phyloP scores from a whole-genome alignment of 306 rosid genomes.

The Biancaea sappan region DNA sequence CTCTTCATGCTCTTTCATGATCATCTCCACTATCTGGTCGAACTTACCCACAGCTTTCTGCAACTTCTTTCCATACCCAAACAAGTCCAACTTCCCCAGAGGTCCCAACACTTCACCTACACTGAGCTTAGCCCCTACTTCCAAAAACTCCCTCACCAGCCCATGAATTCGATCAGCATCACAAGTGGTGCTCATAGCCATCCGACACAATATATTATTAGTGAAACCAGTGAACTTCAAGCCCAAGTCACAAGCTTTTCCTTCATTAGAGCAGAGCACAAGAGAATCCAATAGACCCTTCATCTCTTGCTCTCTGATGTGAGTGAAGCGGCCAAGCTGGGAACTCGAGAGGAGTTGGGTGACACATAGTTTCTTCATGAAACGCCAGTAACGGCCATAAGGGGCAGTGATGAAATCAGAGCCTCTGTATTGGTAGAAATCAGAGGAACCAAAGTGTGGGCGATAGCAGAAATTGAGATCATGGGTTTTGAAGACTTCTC shows the following conservation, averaged over 20 bases:
- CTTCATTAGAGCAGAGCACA: slow-evolving; percentile 20
- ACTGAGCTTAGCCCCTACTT: slow-evolving; percentile 56
- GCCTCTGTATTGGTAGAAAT: slow-evolving; percentile 45
- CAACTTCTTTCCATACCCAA: slow-evolving; percentile 55
- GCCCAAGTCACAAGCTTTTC: slow-evolving; percentile 37
- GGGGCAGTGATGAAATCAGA: slow-evolving; percentile 54
- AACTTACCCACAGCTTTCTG: slow-evolving; percentile 32
- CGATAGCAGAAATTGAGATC: slow-evolving; percentile 53
- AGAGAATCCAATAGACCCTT: slow-evolving; percentile 43
- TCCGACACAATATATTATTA: slow-evolving; percentile 53
- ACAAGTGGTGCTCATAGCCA: slow-evolving; percentile 59
- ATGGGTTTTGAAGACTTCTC: slow-evolving; percentile 54
- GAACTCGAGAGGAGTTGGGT: slow-evolving; percentile 54
- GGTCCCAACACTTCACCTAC: slow-evolving; percentile 69
- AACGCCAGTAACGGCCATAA: slow-evolving; percentile 63
- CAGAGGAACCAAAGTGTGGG: slow-evolving; percentile 55
- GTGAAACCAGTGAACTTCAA: slow-evolving; percentile 42
- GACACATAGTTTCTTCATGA: slow-evolving; percentile 63
- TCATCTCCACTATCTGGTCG: slow-evolving; percentile 56
- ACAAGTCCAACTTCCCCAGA: slow-evolving; percentile 57
- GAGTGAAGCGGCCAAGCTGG: slow-evolving; percentile 35
- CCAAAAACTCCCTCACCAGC: slow-evolving; percentile 42
- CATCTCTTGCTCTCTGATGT: slow-evolving; percentile 44
- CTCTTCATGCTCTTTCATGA: slow-evolving; percentile 57
- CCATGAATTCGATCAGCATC: slow-evolving; percentile 46